phyloP scores from a whole-genome alignment of 106 monocot genomes.

The Amphibolis antarctica region DNA sequence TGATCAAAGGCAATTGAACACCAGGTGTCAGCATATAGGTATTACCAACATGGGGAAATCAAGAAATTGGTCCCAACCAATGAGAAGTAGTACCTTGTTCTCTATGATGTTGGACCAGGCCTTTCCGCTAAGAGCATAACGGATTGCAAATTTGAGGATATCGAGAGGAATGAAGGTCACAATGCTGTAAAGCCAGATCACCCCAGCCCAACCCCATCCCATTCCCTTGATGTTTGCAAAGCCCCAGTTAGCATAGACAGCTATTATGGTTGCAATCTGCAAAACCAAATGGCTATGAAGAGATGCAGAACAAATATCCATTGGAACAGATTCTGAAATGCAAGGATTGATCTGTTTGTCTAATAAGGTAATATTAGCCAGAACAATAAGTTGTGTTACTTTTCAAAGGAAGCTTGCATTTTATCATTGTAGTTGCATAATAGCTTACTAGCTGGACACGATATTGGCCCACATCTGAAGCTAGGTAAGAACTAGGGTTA shows the following conservation, averaged over 20 bases:
- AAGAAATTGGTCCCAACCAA: background rate
- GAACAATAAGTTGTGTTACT: too few relatives aligned
- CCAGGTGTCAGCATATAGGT: too few relatives aligned
- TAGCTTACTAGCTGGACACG: too few relatives aligned
- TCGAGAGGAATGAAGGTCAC: constrained; percentile 76
- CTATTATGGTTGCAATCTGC: constrained; percentile 83
- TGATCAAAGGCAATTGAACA: constrained; percentile 9
- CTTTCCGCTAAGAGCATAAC: constrained; percentile 84
- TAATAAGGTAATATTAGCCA: too few relatives aligned
- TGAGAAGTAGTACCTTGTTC: constrained; percentile 29
- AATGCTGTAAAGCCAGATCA: constrained; percentile 88
- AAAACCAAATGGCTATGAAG: background rate
- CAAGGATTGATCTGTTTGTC: too few relatives aligned
- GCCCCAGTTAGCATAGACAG: constrained; percentile 90
- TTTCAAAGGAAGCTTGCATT: too few relatives aligned
- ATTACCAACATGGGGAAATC: background rate
- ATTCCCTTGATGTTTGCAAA: constrained; percentile 83
- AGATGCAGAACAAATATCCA: too few relatives aligned
- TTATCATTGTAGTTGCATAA: too few relatives aligned
- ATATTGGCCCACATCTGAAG: too few relatives aligned
- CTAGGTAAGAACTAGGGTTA: too few relatives aligned
- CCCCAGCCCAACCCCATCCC: constrained; percentile 97
- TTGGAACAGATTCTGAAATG: background rate
- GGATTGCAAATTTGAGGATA: constrained; percentile 59
- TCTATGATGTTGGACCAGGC: constrained; percentile 82